phyloP scores from a whole-genome alignment of 768 basidiomycete species.

The Hortiboletus campestris region DNA sequence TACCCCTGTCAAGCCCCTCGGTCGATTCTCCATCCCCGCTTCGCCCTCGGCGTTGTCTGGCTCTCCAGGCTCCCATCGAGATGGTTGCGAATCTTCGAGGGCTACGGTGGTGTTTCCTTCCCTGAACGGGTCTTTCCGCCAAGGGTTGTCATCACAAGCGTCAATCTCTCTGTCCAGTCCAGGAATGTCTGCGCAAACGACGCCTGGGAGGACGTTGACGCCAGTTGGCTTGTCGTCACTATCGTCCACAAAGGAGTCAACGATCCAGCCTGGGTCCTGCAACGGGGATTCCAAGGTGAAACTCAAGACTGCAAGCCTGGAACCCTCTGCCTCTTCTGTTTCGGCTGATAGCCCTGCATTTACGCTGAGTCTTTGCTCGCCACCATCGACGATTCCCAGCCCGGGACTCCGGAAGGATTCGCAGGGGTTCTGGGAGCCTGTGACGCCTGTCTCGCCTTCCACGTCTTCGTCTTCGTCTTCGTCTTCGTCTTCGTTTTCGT shows the following conservation, averaged over 20 bases:
- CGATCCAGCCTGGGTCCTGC: not conserved
- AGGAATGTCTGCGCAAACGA: constrained; percentile 10
- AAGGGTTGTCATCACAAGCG: constrained; percentile 1
- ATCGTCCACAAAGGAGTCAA: not conserved
- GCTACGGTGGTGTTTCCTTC: constrained; percentile 24
- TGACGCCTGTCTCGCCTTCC: constrained; percentile 15
- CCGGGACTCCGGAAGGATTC: constrained; percentile 21
- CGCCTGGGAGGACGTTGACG: constrained; percentile 9
- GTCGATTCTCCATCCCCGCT: constrained; percentile 9
- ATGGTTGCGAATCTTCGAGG: constrained; percentile 8
- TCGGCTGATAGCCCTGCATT: constrained; percentile 2
- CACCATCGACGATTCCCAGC: constrained; percentile 6
- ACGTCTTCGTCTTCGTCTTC: constrained; percentile 22
- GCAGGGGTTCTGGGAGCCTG: constrained; percentile 30
- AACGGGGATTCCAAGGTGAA: not conserved
- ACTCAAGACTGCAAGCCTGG: not conserved
- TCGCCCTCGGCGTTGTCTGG: not conserved
- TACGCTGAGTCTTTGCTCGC: constrained; percentile 9
- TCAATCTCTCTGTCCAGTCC: not conserved
- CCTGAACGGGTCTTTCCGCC: constrained; percentile 23
- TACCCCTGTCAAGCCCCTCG: constrained; percentile 16
- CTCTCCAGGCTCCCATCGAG: not conserved
- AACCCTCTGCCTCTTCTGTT: not conserved
- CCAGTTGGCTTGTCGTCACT: not conserved
- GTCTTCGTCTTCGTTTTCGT: constrained; percentile 18